Percentiles rank a stretch among this genome's conserved stretches.
phyloP scores from a whole-genome alignment of 1,284 basidiomycete species.

The Tremellales sp. region DNA sequence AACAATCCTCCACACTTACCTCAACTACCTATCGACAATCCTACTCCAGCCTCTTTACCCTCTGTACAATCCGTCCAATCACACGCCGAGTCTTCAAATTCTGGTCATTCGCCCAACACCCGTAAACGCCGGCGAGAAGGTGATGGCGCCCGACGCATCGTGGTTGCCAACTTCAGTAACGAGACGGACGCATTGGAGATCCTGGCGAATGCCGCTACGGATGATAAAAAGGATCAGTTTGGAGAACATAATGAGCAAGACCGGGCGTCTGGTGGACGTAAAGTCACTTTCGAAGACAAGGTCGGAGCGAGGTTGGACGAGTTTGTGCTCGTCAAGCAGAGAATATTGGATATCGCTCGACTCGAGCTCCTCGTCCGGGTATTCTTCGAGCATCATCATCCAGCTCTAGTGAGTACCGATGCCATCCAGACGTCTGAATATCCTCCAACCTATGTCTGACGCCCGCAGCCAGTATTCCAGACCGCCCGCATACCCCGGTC shows the following conservation, averaged over 20 bases:
- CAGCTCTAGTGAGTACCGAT: slow-evolving; percentile 39
- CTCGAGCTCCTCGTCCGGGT: slow-evolving; percentile 36
- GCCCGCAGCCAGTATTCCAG: slow-evolving; percentile 43
- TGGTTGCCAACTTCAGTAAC: slow-evolving; percentile 47
- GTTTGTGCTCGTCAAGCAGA: slow-evolving; percentile 41
- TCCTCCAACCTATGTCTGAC: not conserved
- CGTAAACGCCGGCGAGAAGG: slow-evolving; percentile 18
- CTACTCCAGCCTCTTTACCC: not conserved
- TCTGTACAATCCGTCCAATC: slow-evolving; percentile 1
- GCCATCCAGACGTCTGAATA: not conserved
- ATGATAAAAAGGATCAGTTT: slow-evolving; percentile 10
- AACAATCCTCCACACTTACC: not conserved
- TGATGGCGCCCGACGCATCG: slow-evolving; percentile 38
- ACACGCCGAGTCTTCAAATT: slow-evolving; percentile 17
- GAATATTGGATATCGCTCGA: slow-evolving; percentile 32
- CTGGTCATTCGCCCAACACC: slow-evolving; percentile 16
- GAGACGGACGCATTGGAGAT: slow-evolving; percentile 49
- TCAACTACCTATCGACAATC: not conserved
- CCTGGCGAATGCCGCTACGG: slow-evolving; percentile 46
- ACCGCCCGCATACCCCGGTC: slow-evolving; percentile 44
- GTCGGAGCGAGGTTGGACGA: slow-evolving; percentile 17
- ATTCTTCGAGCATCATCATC: slow-evolving; percentile 46
- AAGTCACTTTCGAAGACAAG: slow-evolving; percentile 16
- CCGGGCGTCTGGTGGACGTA: slow-evolving; percentile 3
- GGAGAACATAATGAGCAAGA: slow-evolving; percentile 3